Base-by-base conservation (phyloP, 176 grass and related monocot genomes). In the Zea luxurians region DNA sequence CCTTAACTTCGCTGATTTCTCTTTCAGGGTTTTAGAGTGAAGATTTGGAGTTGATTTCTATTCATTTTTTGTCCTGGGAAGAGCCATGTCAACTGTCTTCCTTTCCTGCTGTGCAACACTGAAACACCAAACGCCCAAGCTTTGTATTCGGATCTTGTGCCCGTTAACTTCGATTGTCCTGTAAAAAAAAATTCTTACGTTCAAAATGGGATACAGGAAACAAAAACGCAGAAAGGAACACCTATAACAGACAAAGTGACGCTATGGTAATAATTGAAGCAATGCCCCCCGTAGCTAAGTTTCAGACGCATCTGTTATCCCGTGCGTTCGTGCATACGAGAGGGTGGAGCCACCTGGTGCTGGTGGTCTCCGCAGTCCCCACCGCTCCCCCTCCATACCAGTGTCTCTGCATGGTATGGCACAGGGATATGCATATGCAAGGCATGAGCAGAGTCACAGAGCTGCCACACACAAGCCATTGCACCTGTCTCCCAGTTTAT, bases 401-500 rank as follows among this genome's bases (percentile, higher is more conserved):
- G 64, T 62, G 83, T 81, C 77, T 70, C 87, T 85, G 82, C 83
- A 85, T 89, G 87, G 78, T 78, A 85, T 78, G 60, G 61, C 78
- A 89, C 78, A 67, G 27, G 52, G 83, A 89, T 78, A 67, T 68
- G 80, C 61, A 74, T 79, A 88, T 53, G 73, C 68, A 66, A 73
- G 43, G 52, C 73, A 78, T 68, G 50, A 89, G 78, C 73, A 68
- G 36, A 82, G 71, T 11, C 67, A 62, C 71, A 81, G 72, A 68
- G 41, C 6, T 1, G 58, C 45, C 73, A 13, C 40, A 58, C 72
- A 78, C 67, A 73, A 78, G 67, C 27, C 62, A 60, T 40, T 82
- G 72, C 73, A 85, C 67, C 67, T 61, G 37, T 46, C 73, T 78
- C 60, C 27, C 64, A 4, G 57, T 78, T 73, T 80, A 87, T 74